phyloP scores from a whole-genome alignment of 495 filamentous ascomycete genomes.

The Amorphotheca resinae region DNA sequence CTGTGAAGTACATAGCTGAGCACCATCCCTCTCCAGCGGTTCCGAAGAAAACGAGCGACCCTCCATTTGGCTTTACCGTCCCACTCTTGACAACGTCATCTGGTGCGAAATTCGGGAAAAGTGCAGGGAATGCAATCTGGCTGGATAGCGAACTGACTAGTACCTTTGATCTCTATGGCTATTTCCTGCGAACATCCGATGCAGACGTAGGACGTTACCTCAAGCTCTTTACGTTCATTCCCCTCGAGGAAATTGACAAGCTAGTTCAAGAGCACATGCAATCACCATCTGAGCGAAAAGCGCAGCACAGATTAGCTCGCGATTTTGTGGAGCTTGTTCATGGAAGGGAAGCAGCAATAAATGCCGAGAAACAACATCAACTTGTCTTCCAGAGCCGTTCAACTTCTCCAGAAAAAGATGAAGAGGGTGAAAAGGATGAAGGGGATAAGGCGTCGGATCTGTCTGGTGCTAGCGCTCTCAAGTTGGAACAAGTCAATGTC shows the following conservation, averaged over 20 bases:
- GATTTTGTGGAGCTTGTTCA: slow-evolving; percentile 75
- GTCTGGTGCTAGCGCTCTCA: neutral
- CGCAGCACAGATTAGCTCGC: slow-evolving; percentile 68
- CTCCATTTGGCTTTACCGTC: slow-evolving; percentile 73
- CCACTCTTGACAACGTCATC: slow-evolving; percentile 76
- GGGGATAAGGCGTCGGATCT: neutral
- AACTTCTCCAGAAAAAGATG: neutral
- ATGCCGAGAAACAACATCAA: slow-evolving; percentile 44
- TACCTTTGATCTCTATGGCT: slow-evolving; percentile 75
- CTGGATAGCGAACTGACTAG: slow-evolving; percentile 70
- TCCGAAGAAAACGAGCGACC: slow-evolving; percentile 14
- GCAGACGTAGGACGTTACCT: slow-evolving; percentile 66
- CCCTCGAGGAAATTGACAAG: slow-evolving; percentile 45
- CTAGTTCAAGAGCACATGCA: slow-evolving; percentile 53
- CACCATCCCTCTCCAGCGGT: slow-evolving; percentile 31
- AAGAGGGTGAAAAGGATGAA: neutral
- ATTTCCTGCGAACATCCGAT: slow-evolving; percentile 77
- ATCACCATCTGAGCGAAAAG: slow-evolving; percentile 55
- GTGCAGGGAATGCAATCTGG: slow-evolving; percentile 89
- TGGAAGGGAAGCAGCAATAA: slow-evolving; percentile 44
- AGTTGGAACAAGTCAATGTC: neutral
- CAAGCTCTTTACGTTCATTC: slow-evolving; percentile 84
- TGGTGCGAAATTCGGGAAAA: slow-evolving; percentile 92
- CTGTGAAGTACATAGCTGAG: slow-evolving; percentile 57
- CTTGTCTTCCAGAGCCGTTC: slow-evolving; percentile 33